A percentile compares a stretch with the other conserved stretches of the same genome.
These are phyloP conservation scores for Aegilops umbellulata DNA, from an alignment of 176 grass and related monocot genomes.

Conservation along the genomic window DNA sequence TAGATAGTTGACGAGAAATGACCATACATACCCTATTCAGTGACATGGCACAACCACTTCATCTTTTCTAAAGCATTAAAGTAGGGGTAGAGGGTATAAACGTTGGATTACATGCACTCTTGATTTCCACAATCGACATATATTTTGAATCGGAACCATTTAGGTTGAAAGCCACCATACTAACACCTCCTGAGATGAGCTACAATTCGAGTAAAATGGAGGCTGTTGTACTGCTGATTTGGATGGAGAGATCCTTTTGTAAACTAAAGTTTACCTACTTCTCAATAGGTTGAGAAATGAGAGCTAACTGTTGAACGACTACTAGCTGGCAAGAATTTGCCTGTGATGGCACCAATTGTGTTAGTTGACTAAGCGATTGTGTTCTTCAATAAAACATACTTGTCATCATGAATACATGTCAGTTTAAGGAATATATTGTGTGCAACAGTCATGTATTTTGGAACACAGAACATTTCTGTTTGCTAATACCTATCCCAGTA, in stretches of 20 bases:
- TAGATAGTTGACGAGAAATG: neutral
- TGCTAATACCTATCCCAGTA: neutral
- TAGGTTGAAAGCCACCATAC: neutral
- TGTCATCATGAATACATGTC: neutral
- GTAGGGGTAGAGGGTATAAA: neutral
- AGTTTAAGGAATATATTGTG: slow-evolving; percentile 3
- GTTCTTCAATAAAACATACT: slow-evolving; percentile 14
- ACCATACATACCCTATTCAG: neutral
- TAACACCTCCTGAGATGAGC: neutral
- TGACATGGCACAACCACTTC: neutral
- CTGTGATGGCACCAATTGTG: neutral
- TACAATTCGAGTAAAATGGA: neutral
- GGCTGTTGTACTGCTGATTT: neutral
- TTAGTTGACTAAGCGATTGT: neutral
- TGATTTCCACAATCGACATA: neutral
- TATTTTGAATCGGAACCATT: neutral
- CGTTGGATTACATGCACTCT: neutral
- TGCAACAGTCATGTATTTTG: neutral
- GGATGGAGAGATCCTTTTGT: neutral
- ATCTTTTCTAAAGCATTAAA: neutral
- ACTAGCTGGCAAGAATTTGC: neutral
- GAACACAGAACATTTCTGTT: neutral
- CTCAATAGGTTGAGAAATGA: slow-evolving; percentile 5
- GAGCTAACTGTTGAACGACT: slow-evolving; percentile 5
- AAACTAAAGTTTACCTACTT: neutral